Evolutionary conservation across 2,329 filamentous ascomycete species (phyloP).

Genomic region (Myotisia sp.): DNA sequence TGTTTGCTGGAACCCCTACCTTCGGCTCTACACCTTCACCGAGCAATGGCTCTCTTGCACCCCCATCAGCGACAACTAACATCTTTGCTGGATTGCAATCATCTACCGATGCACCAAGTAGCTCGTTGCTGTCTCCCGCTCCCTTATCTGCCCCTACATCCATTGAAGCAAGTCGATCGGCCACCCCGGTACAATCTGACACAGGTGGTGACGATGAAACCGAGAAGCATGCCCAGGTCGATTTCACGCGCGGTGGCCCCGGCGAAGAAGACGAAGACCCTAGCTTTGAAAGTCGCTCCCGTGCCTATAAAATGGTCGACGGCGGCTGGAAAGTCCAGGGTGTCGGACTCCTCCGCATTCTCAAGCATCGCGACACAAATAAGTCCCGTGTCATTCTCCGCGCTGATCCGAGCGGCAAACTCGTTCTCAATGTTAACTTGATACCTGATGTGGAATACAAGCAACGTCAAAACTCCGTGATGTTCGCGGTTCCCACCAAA

Average conservation of each 20-base stretch:
- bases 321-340: conserved; percentile 55
- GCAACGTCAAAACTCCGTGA: conserved; percentile 34
- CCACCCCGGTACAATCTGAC: conserved; percentile 29
- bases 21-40: not conserved
- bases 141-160: conserved; percentile 20
- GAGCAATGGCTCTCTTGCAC: conserved; percentile 2
- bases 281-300: conserved; percentile 56
- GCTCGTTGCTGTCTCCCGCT: conserved; percentile 3
- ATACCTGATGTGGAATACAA: conserved; percentile 50
- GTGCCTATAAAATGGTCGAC: conserved; percentile 48
- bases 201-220: conserved; percentile 36
- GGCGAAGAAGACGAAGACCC: conserved; percentile 60
- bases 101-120: not conserved
- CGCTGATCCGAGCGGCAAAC: conserved; percentile 58
- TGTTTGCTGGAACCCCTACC: not conserved
- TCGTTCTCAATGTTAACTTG: conserved; percentile 57
- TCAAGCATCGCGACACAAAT: conserved; percentile 58
- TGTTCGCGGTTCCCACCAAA: conserved; percentile 38
- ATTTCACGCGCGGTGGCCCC: conserved; percentile 50
- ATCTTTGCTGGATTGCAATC: conserved; percentile 6
- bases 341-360: conserved; percentile 54
- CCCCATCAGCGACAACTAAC: conserved; percentile 3
- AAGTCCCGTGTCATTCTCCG: conserved; percentile 56
- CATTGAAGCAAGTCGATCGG: conserved; percentile 29
- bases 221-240: conserved; percentile 53